Conservation (phyloP, 495 filamentous ascomycete genomes). For the Apiosordaria backusii region DNA sequence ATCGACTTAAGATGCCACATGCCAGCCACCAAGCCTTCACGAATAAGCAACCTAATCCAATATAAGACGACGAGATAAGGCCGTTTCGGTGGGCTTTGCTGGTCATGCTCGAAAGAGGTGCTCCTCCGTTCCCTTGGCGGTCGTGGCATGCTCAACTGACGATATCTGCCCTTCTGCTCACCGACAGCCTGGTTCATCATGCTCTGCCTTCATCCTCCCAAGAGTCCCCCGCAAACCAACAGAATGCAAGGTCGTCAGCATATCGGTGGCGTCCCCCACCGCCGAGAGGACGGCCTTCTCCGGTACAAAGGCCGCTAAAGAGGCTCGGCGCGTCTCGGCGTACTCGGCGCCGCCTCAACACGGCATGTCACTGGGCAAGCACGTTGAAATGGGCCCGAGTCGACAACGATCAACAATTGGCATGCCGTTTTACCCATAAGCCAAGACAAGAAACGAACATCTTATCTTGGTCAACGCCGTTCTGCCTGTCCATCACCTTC, state of each 20-base stretch:
- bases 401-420: neutral
- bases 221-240: neutral
- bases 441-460: conserved; percentile 7
- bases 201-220: neutral
- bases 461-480: conserved; percentile 4
- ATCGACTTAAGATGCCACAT: too few relatives aligned
- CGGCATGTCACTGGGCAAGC: neutral
- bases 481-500: conserved; percentile 5
- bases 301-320: neutral
- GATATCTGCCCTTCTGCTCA: conserved; percentile 9
- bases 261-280: conserved; percentile 5
- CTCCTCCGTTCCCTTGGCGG: neutral
- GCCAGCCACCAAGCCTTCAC: too few relatives aligned
- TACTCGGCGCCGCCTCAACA: neutral
- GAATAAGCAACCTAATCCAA: too few relatives aligned
- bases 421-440: conserved; percentile 8
- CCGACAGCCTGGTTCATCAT: neutral
- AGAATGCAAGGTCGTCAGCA: neutral
- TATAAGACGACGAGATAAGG: too few relatives aligned
- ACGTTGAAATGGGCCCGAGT: neutral
- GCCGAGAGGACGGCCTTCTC: neutral
- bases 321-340: conserved; percentile 6
- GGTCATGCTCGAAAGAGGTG: neutral
- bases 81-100: too few relatives aligned
- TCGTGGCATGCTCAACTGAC: neutral